Conservation (phyloP, 352 stramenopile species). For the Globisporangium emineosum region DNA sequence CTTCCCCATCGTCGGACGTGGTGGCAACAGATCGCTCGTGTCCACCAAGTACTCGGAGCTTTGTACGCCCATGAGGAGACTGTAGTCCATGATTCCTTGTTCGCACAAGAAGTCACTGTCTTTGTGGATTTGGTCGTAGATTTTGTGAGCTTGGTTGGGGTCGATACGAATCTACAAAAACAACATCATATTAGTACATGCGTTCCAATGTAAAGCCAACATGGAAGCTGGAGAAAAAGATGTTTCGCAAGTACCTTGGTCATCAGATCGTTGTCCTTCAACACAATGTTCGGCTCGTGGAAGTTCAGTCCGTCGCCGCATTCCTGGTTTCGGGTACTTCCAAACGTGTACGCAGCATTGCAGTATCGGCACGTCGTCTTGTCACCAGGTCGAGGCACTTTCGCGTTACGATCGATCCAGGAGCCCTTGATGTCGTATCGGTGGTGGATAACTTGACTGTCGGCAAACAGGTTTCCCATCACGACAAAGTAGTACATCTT, state of each 20-base stretch:
- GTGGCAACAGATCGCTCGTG: constrained; percentile 53
- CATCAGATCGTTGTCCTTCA: constrained; percentile 90
- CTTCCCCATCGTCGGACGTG: constrained; percentile 24
- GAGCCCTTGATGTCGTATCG: constrained; percentile 92
- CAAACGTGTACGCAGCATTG: constrained; percentile 86
- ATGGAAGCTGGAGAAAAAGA: neutral
- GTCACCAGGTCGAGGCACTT: constrained; percentile 74
- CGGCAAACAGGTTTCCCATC: constrained; percentile 89
- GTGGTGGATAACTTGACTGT: constrained; percentile 84
- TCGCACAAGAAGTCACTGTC: constrained; percentile 88
- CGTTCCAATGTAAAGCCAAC: neutral
- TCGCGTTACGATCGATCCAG: constrained; percentile 86
- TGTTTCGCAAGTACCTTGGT: constrained; percentile 51
- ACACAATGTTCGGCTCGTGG: constrained; percentile 85
- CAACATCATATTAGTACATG: neutral
- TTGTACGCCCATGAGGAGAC: constrained; percentile 88
- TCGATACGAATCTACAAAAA: constrained; percentile 70
- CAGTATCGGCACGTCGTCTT: constrained; percentile 85
- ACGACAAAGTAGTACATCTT: constrained; percentile 93
- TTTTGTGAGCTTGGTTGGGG: constrained; percentile 65
- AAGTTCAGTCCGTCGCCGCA: constrained; percentile 86
- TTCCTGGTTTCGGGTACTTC: constrained; percentile 78
- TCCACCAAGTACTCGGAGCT: constrained; percentile 89
- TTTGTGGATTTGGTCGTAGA: constrained; percentile 87
- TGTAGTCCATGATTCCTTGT: constrained; percentile 92